Conservation (phyloP, 805 yeast genomes). For the Saturnispora quitensis region DNA sequence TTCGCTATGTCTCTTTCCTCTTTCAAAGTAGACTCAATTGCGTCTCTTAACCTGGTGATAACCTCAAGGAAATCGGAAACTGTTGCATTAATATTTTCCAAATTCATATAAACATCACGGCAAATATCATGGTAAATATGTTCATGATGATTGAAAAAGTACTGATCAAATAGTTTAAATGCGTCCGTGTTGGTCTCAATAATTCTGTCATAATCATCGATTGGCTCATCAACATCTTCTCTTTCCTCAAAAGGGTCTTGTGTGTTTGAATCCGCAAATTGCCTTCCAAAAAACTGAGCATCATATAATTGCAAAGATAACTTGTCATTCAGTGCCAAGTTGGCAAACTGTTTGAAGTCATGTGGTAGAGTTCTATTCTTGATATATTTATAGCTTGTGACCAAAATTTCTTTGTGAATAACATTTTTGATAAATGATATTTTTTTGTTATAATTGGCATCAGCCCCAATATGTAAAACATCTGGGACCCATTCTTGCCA, state of each 20-base stretch:
- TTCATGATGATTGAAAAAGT: slow-evolving; percentile 27
- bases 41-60: slow-evolving; percentile 16
- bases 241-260: slow-evolving; percentile 11
- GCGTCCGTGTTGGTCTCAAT: slow-evolving; percentile 20
- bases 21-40: slow-evolving; percentile 11
- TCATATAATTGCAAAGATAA: slow-evolving; percentile 32
- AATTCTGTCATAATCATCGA: slow-evolving; percentile 15
- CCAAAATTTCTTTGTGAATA: slow-evolving; percentile 73
- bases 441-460: slow-evolving; percentile 58
- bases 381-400: slow-evolving; percentile 68
- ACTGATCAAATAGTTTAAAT: slow-evolving; percentile 26
- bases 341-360: slow-evolving; percentile 42
- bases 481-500: slow-evolving; percentile 84
- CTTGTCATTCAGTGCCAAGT: slow-evolving; percentile 31
- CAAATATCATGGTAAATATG: slow-evolving; percentile 28
- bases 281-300: slow-evolving; percentile 25
- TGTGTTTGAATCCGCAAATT: slow-evolving; percentile 16
- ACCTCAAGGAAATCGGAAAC: slow-evolving; percentile 24
- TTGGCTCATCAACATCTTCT: slow-evolving; percentile 11
- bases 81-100: slow-evolving; percentile 23
- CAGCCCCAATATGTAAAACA: slow-evolving; percentile 39
- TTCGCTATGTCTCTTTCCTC: slow-evolving; percentile 15
- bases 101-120: slow-evolving; percentile 25
- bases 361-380: slow-evolving; percentile 55
- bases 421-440: slow-evolving; percentile 66